Evolutionary conservation across 768 basidiomycete species (phyloP), one percentile per base, ranked within the genome.

Genomic region (Boletus sensibilis): DNA sequence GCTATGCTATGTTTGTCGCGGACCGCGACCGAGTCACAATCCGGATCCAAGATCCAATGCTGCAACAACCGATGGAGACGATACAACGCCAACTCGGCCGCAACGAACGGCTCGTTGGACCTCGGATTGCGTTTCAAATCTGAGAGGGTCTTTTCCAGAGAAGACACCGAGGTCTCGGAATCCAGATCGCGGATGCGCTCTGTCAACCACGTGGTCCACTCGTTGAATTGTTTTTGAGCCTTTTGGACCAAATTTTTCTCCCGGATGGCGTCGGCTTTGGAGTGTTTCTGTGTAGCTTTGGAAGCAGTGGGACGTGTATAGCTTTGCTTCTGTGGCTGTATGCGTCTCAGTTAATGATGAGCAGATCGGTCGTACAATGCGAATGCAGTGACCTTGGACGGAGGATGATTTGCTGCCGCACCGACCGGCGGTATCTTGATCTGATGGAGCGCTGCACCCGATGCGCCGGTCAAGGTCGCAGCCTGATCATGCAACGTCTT

Each of bases 381-480:
- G 23, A 52, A 45, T 14, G 18, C 2, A 31, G 12, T 53, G 1
- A 65, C 64, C 58, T 65, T 71, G 1, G 53, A 25, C 27, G 29
- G 14, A 9, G 25, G 34, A 37, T 44, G 63, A 39, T 38, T 52
- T n/a, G 63, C 41, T 4, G 34, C 33, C 16, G 63, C 63, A 12
- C 76, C 68, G 10, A 76, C 77, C 1, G 77, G 60, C 1, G 76
- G 72, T 55, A 89, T 87, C n/a, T 78, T 73, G 33, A 83, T 77
- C 50, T 78, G 79, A 62, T 81, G 74, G 27, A 89, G 69, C 8
- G 68, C 68, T 1, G 72, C 75, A 1, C 87, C 88, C 0, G 75
- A 76, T 6, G 86, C 85, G 0, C 87, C 87, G 0, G 83, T 85
- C 54, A 89, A 65, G 1, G 85, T 86, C 38, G 78, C 79, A 11